Evolutionary conservation across 2,329 filamentous ascomycete genomes (phyloP), one percentile per base, ranked within the genome.

Genomic region (Talaromyces sp.): DNA sequence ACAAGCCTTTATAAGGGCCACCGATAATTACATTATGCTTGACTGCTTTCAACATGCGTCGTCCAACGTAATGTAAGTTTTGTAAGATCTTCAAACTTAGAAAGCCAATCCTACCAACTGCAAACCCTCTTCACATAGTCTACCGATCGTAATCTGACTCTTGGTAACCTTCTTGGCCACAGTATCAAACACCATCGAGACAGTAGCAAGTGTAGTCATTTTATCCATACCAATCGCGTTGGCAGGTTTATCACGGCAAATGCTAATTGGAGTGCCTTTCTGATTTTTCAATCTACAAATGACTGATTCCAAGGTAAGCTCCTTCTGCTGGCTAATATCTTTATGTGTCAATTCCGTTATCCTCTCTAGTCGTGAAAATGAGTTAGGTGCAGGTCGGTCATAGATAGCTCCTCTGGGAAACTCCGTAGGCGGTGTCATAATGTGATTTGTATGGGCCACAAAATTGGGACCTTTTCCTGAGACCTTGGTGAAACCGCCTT

Each of bases 371-470:
- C 60, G 60, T 19, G 60, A 41, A 33, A 62, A 52, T 35, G 60
- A 62, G n/a, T 62, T 62, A 5, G 60, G 60, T 22, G 60, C 60
- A 27, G 60, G 47, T 41, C 49, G 19, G 16, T 62, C 60, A 13
- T 56, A 57, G 11, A 63, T 57, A 24, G 50, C 19, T 22, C 58
- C 58, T 24, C 58, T n/a, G 8, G 58, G 27, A 11, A 60, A 60
- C 2, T 22, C 27, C 3, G 58, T 24, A 16, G 41, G 58, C 49
- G 43, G 58, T 35, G 58, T 49, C 13, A 60, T 49, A 24, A 60
- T n/a, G 27, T 63, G 61, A 27, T 63, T 63, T 16, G 61, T 63
- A 47, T 58, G 61, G 6, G 61, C 61, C 1, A 63, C 52, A 22
- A 60, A 60, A 19, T 9, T 22, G 0, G 41, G 41, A 11, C 58